Evolutionary conservation across 1,284 basidiomycete genomes (phyloP), one percentile per base, ranked within the genome.

Genomic region (Ustilago bromivora): DNA sequence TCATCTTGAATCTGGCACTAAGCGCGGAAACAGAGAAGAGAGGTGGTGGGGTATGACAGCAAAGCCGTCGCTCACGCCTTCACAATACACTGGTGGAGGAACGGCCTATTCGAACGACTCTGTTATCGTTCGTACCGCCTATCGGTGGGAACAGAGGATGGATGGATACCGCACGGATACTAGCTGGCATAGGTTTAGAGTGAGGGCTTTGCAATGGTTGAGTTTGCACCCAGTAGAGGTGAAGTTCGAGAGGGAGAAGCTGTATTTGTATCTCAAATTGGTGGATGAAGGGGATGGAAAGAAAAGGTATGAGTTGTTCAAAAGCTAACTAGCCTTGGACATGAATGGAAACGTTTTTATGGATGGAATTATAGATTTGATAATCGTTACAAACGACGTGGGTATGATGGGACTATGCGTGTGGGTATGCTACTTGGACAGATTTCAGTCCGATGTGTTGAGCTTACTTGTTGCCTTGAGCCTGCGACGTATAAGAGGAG

Each of bases 51-150:
- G 71, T 88, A 86, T 28, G 87, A 87, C 89, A 9, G 86, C 90
- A 28, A 64, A 71, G 47, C 53, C 72, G 11, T 66, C 63, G 90
- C 17, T 62, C 38, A 65, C 64, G 1, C 61, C 67, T 1, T 69
- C 75, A 34, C 71, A 71, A 19, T 71, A 91, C 13, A 92, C 92
- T 2, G 92, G 91, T 0, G 90, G 89, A 7, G 92, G 92, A 0
- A 93, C 92, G 1, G 90, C 92, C 79, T 90, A 93, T 72, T 90
- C 93, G 78, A 90, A 90, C 72, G 85, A 87, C 1, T 88, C 88
- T 51, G 72, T 79, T 51, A 53, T 77, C 41, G 77, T 74, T n/a
- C 73, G 79, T 31, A 57, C 61, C 3, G 76, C 76, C 12, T 79
- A 79, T 32, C 36, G 61, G 12, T 81, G 79, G 79, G 79, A 81